Conservation (phyloP, 441 rosid species). For the Arabidopsis hybrid region DNA sequence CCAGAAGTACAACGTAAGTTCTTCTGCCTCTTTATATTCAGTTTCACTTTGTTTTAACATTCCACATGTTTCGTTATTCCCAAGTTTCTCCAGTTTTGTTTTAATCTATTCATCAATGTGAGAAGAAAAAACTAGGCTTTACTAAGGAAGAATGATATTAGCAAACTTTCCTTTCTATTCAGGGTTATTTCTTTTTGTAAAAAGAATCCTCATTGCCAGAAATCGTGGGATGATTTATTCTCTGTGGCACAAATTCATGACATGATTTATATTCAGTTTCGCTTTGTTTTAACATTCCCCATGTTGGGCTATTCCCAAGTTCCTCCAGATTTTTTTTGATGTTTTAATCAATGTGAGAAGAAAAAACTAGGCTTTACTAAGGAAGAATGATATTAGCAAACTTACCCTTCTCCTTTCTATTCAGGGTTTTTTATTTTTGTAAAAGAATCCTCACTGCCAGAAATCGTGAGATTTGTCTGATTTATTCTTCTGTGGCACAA, state of each 20-base stretch:
- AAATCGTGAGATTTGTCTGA: constrained; percentile 11
- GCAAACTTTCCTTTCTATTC: too few relatives aligned
- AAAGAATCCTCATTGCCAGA: too few relatives aligned
- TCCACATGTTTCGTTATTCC: not conserved
- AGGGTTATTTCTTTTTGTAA: too few relatives aligned
- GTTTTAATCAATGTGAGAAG: not conserved
- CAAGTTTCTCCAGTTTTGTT: not conserved
- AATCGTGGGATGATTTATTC: constrained; percentile 7
- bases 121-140: not conserved
- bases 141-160: not conserved
- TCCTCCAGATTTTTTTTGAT: constrained; percentile 6
- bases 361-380: not conserved
- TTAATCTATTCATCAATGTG: constrained; percentile 3
- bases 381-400: not conserved
- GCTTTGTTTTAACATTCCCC: not conserved
- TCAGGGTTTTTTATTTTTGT: too few relatives aligned
- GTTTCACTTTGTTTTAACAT: not conserved
- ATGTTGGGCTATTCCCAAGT: not conserved
- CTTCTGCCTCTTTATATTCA: not conserved
- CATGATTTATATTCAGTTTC: not conserved
- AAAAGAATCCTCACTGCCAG: too few relatives aligned
- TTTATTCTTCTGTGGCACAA: constrained; percentile 20
- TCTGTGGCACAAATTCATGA: constrained; percentile 24
- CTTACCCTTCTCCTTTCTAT: too few relatives aligned
- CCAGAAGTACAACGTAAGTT: constrained; percentile 88